These are phyloP conservation scores for Penicillium manginii DNA, from an alignment of 495 filamentous ascomycete species.

Conservation along the genomic window DNA sequence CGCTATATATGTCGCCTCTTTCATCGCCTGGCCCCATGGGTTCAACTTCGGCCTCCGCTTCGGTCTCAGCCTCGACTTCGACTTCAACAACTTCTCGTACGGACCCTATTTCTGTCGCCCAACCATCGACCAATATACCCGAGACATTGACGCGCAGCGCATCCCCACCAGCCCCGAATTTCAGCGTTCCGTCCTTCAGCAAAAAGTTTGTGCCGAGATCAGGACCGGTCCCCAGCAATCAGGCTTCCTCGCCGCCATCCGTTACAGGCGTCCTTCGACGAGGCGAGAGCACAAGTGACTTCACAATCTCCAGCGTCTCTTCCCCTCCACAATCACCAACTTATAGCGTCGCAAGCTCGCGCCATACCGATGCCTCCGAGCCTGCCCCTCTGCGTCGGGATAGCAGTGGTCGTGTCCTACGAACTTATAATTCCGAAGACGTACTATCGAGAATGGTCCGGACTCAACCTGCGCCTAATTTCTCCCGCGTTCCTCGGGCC, in stretches of 20 bases:
- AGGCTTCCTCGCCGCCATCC: constrained; percentile 23
- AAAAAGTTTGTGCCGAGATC: constrained; percentile 41
- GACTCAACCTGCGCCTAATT: constrained; percentile 19
- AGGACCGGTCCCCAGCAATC: constrained; percentile 19
- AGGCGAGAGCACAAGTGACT: constrained; percentile 24
- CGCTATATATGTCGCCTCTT: constrained; percentile 22
- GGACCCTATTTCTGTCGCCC: neutral
- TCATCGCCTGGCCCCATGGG: constrained; percentile 3
- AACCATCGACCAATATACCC: constrained; percentile 22
- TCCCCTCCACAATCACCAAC: constrained; percentile 46
- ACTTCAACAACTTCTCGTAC: constrained; percentile 3
- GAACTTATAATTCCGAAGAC: constrained; percentile 42
- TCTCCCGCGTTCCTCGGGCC: constrained; percentile 30
- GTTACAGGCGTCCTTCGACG: constrained; percentile 19
- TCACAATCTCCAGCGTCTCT: constrained; percentile 30
- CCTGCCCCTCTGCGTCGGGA: constrained; percentile 11
- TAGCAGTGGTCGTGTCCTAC: constrained; percentile 24
- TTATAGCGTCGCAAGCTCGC: constrained; percentile 33
- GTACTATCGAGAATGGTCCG: constrained; percentile 29
- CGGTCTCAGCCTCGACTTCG: neutral
- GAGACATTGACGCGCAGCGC: constrained; percentile 36
- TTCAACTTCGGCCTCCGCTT: neutral
- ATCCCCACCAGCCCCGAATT: constrained; percentile 52
- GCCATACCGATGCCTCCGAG: constrained; percentile 27
- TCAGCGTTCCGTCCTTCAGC: constrained; percentile 56